These are phyloP conservation scores for Trypanosoma melophagium DNA, from an alignment of 208 protist species.

Conservation along the genomic window DNA sequence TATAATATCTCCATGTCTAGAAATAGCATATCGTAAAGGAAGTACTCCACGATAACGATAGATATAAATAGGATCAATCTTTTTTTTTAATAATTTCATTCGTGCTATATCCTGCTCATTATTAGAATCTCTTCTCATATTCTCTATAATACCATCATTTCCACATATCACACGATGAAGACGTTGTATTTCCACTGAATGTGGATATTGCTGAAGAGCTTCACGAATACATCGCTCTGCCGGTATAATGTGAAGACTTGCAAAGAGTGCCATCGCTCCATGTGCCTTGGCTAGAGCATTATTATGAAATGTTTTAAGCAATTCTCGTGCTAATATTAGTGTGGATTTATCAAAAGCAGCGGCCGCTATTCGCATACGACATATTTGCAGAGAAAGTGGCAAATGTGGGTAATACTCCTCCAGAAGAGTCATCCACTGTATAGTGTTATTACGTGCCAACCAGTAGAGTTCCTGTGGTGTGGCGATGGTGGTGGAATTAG, in stretches of 20 bases:
- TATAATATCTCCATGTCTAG: background rate
- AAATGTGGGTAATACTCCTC: slow-evolving; percentile 15
- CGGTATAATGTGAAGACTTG: slow-evolving; percentile 23
- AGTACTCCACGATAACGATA: slow-evolving; percentile 23
- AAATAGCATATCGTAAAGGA: slow-evolving; percentile 14
- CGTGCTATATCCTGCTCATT: background rate
- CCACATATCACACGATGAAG: slow-evolving; percentile 16
- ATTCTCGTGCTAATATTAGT: slow-evolving; percentile 1
- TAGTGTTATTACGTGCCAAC: background rate
- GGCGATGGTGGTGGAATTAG: background rate
- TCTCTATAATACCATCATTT: background rate
- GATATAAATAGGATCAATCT: background rate
- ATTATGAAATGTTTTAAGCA: background rate
- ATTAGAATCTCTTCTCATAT: background rate
- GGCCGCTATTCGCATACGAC: slow-evolving; percentile 19
- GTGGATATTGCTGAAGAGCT: slow-evolving; percentile 22
- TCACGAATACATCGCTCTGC: slow-evolving; percentile 23
- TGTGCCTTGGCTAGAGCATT: slow-evolving; percentile 17
- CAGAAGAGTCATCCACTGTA: slow-evolving; percentile 18
- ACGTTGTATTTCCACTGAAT: slow-evolving; percentile 23
- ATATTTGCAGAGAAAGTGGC: slow-evolving; percentile 4
- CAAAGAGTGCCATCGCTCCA: slow-evolving; percentile 18
- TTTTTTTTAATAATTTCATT: background rate
- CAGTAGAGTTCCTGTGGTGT: slow-evolving; percentile 22
- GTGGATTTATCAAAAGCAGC: slow-evolving; percentile 17